Evolutionary conservation across 306 rosid genomes (phyloP), one percentile per base, ranked within the genome.

Genomic region (Lathyrus tuberosus): DNA sequence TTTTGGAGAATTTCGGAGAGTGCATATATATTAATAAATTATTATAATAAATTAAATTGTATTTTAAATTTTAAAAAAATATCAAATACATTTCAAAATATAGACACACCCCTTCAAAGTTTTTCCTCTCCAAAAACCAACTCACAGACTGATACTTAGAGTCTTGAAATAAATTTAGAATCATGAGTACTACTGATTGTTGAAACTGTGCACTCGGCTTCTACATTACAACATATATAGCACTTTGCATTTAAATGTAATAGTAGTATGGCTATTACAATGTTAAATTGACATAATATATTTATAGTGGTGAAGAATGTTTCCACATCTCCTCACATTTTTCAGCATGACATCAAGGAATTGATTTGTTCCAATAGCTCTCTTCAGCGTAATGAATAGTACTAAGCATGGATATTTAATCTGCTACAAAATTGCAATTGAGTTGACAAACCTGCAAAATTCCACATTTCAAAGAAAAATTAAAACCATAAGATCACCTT

Each of bases 351-450:
- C 78, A 71, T 70, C 54, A 65, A 60, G 73, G 70, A 69, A 69
- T 35, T 18, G 52, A 58, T 64, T 74, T 56, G 65, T 67, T 82
- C 59, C 73, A 77, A 61, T 43, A 61, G 72, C 67, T 75, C 65
- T 71, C 42, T 78, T 68, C 76, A 37, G 15, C 37, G 15, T 24
- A 69, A 65, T 35, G 62, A 70, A 60, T 20, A 42, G n/a, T 57
- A 54, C 6, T 44, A 37, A 70, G 70, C 61, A 72, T 54, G 75
- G 61, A 82, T 62, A 60, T 53, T 71, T 61, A 54, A 75, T 78
- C 73, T 59, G 79, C 73, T 74, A 82, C 81, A 75, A 82, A 82
- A 71, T 71, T 82, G 78, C 76, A 75, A 66, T 24, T 58, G 33
- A 46, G 72, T 35, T 63, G 41, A 66, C 76, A 70, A 53, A 74